Evolutionary conservation across 768 basidiomycete genomes (phyloP), one percentile per base, ranked within the genome.

Genomic region (Suillus luteus): DNA sequence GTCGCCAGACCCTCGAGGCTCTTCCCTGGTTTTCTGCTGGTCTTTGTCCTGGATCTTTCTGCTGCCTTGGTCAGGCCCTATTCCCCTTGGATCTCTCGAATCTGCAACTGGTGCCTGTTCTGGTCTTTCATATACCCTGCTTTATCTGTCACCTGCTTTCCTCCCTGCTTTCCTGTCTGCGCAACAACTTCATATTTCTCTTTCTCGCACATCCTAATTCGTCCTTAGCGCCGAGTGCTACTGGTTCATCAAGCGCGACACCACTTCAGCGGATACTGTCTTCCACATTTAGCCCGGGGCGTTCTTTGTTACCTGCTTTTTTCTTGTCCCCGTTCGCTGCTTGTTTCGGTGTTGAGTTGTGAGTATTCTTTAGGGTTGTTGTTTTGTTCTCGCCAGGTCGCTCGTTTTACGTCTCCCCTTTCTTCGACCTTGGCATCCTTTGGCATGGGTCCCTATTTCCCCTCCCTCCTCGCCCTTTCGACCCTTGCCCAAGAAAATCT

Each of bases 231-330:
- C 52, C 19, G 31, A 11, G 52, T 33, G 52, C 19, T 54, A 35
- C 52, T 54, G 1, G 52, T 54, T 35, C 52, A 33, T 54, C 52
- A 35, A 54, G 52, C 31, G 11, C 52, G 52, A 54, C 33, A n/a
- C 11, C 33, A 35, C 52, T 35, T 54, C 52, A 54, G 52, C 33
- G 35, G 19, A 35, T 54, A 35, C 52, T 37, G 52, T 54, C 33
- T 35, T 54, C 52, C 52, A 54, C 52, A 54, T 54, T 35, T 54
- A 19, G 52, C 52, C 33, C 19, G 33, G 52, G 52, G 52, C 52
- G 6, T 54, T 54, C 31, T 54, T 54, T 35, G 19, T 54, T 1
- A 54, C 5, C 31, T 33, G 2, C 33, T 5, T 12, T 35, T 33
- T 7, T 54, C 33, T 54, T 6, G 33, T 33, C 33, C 52, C 35